Percentiles rank a stretch among this genome's conserved stretches.
Conservation (phyloP, 345 rosid genomes). For the Gynandropsis gynandra region DNA sequence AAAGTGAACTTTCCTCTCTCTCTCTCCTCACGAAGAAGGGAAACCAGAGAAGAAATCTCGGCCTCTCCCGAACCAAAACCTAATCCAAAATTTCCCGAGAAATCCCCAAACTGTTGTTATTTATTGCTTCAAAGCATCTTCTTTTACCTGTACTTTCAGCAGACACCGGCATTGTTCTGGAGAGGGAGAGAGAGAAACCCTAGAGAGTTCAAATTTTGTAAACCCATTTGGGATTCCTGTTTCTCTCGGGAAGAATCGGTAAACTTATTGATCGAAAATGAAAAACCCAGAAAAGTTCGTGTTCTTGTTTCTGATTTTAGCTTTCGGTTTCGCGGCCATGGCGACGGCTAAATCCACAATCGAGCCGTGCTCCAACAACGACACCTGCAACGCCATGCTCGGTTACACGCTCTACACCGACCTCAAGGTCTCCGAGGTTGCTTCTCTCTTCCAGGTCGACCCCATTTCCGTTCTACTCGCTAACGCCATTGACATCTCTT, state of each 20-base stretch:
- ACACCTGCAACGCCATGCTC: constrained; percentile 71
- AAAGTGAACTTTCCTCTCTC: constrained; percentile 3
- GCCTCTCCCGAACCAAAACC: constrained; percentile 11
- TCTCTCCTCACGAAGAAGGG: constrained; percentile 4
- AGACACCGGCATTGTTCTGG: not conserved
- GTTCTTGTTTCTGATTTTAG: constrained; percentile 27
- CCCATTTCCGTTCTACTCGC: constrained; percentile 65
- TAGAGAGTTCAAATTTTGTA: not conserved
- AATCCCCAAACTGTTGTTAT: not conserved
- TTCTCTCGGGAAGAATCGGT: not conserved
- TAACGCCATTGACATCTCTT: constrained; percentile 84
- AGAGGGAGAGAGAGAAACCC: constrained; percentile 14
- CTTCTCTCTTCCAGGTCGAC: constrained; percentile 88
- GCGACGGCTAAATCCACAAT: constrained; percentile 74
- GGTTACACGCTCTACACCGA: constrained; percentile 92
- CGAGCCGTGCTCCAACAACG: constrained; percentile 81
- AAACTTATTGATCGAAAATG: constrained; percentile 32
- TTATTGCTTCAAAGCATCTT: not conserved
- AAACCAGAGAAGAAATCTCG: constrained; percentile 7
- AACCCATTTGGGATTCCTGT: not conserved
- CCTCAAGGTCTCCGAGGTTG: constrained; percentile 84
- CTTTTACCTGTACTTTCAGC: not conserved
- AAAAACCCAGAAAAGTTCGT: constrained; percentile 22
- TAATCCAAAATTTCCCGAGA: not conserved
- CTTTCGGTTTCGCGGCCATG: constrained; percentile 26